A percentile compares a stretch with the other conserved stretches of the same genome.
These are phyloP conservation scores for Wickerhamomyces bovis DNA, from an alignment of 805 yeast genomes.

Conservation along the genomic window DNA sequence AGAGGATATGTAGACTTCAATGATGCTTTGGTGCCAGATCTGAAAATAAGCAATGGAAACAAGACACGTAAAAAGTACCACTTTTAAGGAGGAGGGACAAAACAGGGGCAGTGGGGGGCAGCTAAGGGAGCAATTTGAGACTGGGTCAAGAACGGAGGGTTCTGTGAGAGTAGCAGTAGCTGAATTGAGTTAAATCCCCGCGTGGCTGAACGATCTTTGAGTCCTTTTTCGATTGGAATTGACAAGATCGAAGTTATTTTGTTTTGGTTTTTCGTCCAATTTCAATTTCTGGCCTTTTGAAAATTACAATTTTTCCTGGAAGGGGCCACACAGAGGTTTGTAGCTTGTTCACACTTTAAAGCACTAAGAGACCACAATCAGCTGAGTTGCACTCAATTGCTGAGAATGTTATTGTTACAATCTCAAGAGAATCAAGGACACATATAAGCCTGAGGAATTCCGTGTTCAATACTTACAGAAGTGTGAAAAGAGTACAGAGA, in stretches of 20 bases:
- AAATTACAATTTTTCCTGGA: not conserved
- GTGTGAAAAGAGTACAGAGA: too few species aligned
- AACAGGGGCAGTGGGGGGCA: not conserved
- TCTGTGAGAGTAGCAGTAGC: not conserved
- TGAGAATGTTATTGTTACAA: too few species aligned
- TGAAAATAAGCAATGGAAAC: not conserved
- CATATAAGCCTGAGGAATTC: too few species aligned
- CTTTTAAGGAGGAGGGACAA: not conserved
- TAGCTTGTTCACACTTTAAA: too few species aligned
- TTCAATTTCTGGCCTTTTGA: not conserved
- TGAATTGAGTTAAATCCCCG: not conserved
- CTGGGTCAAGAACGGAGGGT: not conserved
- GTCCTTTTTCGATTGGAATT: not conserved
- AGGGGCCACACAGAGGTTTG: too few species aligned
- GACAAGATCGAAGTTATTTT: not conserved
- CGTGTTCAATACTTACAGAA: too few species aligned
- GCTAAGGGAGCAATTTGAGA: not conserved
- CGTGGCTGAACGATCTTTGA: not conserved
- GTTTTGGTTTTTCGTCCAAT: not conserved
- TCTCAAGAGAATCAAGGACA: too few species aligned
- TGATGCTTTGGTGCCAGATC: not conserved
- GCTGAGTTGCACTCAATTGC: too few species aligned
- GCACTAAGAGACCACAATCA: too few species aligned
- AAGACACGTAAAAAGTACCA: not conserved
- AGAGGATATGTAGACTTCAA: not conserved